Conservation (phyloP, 2,329 filamentous ascomycete genomes). For the Ophiostoma novo-ulmi region DNA sequence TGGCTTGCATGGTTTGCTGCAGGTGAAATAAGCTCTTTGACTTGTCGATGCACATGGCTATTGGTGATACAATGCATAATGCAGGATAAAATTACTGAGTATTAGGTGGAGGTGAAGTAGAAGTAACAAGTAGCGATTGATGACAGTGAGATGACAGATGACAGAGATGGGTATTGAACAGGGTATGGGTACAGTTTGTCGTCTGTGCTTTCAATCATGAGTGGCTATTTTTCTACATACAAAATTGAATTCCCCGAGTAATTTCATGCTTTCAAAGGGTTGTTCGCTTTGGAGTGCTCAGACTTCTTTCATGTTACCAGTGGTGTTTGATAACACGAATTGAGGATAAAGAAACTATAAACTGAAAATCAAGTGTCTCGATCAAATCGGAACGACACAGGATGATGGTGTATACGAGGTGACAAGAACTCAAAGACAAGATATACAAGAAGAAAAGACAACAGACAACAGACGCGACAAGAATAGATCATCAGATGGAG, state of each 20-base stretch:
- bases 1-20: background rate
- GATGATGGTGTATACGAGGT: background rate
- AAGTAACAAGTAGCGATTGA: background rate
- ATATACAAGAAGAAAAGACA: background rate
- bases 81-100: background rate
- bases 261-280: background rate
- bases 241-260: background rate
- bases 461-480: background rate
- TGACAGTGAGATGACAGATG: background rate
- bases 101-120: background rate
- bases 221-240: background rate
- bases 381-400: background rate
- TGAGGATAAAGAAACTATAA: background rate
- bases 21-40: conserved; percentile 7
- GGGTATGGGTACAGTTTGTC: background rate
- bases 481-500: background rate
- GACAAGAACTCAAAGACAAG: background rate
- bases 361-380: too few relatives aligned
- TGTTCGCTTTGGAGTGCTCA: background rate
- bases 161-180: background rate
- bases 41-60: background rate
- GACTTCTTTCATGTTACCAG: background rate
- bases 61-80: conserved; percentile 6
- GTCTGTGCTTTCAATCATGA: too few relatives aligned
- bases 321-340: background rate